Evolutionary conservation across 2,329 filamentous ascomycete species (phyloP).

Genomic region (Didymella arachidicola): DNA sequence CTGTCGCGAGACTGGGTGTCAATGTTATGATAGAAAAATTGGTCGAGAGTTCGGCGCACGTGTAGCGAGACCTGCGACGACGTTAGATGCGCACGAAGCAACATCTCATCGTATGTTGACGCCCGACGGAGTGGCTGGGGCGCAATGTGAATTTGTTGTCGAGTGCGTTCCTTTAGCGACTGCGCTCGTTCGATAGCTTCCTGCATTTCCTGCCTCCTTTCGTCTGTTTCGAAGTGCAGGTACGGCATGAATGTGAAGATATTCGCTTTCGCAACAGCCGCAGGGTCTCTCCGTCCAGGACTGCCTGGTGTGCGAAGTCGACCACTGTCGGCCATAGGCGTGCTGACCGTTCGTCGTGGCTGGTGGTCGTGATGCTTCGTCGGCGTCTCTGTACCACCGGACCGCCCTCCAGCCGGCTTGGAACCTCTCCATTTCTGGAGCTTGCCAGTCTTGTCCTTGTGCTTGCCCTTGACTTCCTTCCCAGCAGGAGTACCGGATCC

Average conservation of each 20-base stretch:
- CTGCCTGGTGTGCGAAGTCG: constrained; percentile 47
- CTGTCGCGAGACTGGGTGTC: constrained; percentile 66
- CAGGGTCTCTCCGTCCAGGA: constrained; percentile 45
- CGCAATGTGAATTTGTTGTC: constrained; percentile 22
- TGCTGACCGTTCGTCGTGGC: constrained; percentile 32
- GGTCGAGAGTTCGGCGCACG: constrained; percentile 68
- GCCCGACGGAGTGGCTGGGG: constrained; percentile 35
- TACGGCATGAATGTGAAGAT: constrained; percentile 67
- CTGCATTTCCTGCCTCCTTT: constrained; percentile 64
- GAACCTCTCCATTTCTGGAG: constrained; percentile 41
- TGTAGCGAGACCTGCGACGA: constrained; percentile 60
- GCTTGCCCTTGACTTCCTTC: constrained; percentile 39
- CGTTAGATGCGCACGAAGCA: constrained; percentile 59
- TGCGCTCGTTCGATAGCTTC: constrained; percentile 57
- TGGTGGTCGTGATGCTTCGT: constrained; percentile 35
- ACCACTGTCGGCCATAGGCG: constrained; percentile 37
- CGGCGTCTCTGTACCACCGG: constrained; percentile 42
- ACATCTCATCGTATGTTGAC: constrained; percentile 54
- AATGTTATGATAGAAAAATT: constrained; percentile 71
- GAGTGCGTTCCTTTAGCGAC: constrained; percentile 31
- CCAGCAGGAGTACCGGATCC: constrained; percentile 23
- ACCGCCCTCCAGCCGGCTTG: constrained; percentile 29
- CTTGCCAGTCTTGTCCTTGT: constrained; percentile 46
- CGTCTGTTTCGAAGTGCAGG: constrained; percentile 69
- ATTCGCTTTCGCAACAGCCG: constrained; percentile 44